These are phyloP conservation scores for Golubevia pallescens DNA, from an alignment of 1,284 basidiomycete genomes.

Conservation along the genomic window DNA sequence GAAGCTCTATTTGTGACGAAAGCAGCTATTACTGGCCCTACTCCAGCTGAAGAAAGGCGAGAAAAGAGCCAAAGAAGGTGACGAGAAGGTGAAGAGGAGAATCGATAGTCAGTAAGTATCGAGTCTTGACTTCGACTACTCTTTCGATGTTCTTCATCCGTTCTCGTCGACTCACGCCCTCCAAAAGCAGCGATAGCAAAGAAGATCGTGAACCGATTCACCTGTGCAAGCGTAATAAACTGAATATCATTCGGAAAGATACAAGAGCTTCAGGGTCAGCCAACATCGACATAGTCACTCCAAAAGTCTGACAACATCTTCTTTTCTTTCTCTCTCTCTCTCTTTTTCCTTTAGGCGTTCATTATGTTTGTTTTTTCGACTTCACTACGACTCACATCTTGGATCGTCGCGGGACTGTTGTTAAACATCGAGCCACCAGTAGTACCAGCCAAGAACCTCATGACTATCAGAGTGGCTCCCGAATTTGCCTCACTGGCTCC, in stretches of 20 bases:
- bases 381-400: constrained; percentile 13
- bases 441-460: constrained; percentile 24
- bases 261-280: neutral
- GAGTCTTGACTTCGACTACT: neutral
- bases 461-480: constrained; percentile 15
- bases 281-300: neutral
- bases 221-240: constrained; percentile 13
- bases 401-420: constrained; percentile 27
- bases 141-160: neutral
- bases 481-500: constrained; percentile 21
- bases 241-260: neutral
- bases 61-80: neutral
- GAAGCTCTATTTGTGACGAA: constrained; percentile 27
- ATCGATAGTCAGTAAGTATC: no score
- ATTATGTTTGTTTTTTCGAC: neutral
- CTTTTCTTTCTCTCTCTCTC: no score
- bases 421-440: constrained; percentile 27
- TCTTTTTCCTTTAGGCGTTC: no score
- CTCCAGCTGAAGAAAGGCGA: neutral
- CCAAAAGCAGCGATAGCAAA: constrained; percentile 24
- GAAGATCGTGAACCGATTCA: constrained; percentile 23
- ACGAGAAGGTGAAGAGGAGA: neutral
- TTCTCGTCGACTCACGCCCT: constrained; percentile 1
- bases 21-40: constrained; percentile 12
- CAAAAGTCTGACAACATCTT: no score